A percentile compares a stretch with the other conserved stretches of the same genome.
Conservation (phyloP, 441 rosid species). For the Biscutella auriculata region DNA sequence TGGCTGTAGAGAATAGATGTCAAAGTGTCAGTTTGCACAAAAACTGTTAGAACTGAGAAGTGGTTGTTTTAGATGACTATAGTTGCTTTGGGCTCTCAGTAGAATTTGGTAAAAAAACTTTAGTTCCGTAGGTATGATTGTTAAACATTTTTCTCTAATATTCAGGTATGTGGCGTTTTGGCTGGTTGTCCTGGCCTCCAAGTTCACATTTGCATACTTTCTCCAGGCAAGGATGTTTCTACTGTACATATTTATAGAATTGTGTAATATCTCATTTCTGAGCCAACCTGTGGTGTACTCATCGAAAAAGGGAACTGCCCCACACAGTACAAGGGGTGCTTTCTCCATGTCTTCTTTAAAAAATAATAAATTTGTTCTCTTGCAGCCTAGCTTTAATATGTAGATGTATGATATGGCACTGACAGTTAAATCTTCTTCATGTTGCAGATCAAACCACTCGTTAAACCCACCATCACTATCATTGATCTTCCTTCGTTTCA, state of each 20-base stretch:
- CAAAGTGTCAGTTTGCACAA: background rate
- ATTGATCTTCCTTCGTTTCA: constrained; percentile 28
- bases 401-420: background rate
- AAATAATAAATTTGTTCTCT: background rate
- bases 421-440: constrained; percentile 11
- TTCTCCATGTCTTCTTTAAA: constrained; percentile 1
- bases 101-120: background rate
- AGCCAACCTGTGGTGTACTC: background rate
- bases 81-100: constrained; percentile 9
- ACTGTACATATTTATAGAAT: constrained; percentile 1
- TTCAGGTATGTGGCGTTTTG: constrained; percentile 90
- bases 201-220: constrained; percentile 91
- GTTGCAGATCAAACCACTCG: constrained; percentile 89
- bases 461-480: constrained; percentile 57
- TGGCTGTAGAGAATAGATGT: background rate
- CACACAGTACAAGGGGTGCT: background rate
- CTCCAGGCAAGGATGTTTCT: constrained; percentile 64
- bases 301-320: background rate
- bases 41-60: constrained; percentile 4
- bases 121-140: constrained; percentile 3
- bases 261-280: background rate
- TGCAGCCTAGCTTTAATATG: background rate
- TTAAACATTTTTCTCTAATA: constrained; percentile 3
- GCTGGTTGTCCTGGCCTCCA: constrained; percentile 79
- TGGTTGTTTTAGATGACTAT: background rate